Base-by-base conservation (phyloP, 495 filamentous ascomycete genomes). In the Astrothelium macrocarpum region DNA sequence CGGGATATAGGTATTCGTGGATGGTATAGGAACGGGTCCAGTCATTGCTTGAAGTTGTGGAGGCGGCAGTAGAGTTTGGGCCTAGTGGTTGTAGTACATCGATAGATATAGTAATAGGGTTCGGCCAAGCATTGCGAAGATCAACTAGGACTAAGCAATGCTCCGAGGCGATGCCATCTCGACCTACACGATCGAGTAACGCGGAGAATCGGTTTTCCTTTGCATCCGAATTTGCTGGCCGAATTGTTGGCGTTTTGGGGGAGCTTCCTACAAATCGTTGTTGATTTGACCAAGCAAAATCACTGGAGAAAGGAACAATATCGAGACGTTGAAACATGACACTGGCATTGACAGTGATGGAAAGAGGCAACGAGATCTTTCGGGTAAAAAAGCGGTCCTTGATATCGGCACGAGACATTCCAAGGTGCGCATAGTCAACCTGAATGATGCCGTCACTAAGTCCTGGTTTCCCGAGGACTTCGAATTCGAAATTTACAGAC, bases 301-400 rank as follows among this genome's bases (percentile, higher is more conserved):
- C 81, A 20, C 75, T 71, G 26, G 77, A 76, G 32, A 96, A 82
- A 7, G 91, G 89, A 0, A 95, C 72, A 39, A 95, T 79, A 72
- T 96, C 91, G 67, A 89, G 84, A 26, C 87, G 83, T 46, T 84
- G 81, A 18, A 96, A 77, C 66, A 95, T 88, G 23, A 96, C 79
- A 69, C 89, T 91, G 14, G 91, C 89, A 72, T 96, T 96, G 42
- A 97, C 92, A 2, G 92, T 96, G 25, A 96, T 81, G 0, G 89
- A 90, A 59, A 97, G 75, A 10, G 90, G 90, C 43, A 95, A 80
- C 42, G 86, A 85, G 26, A 96, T 76, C 67, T 93, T 88, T 59
- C 92, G 83, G 18, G 93, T 96, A 70, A 90, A 91, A 68, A 96
- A 94, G 31, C 81, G 79, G 49, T 87, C 85, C n/a, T 79, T 79